phyloP scores from a whole-genome alignment of 768 basidiomycete genomes.

The Trametes sanguinea region DNA sequence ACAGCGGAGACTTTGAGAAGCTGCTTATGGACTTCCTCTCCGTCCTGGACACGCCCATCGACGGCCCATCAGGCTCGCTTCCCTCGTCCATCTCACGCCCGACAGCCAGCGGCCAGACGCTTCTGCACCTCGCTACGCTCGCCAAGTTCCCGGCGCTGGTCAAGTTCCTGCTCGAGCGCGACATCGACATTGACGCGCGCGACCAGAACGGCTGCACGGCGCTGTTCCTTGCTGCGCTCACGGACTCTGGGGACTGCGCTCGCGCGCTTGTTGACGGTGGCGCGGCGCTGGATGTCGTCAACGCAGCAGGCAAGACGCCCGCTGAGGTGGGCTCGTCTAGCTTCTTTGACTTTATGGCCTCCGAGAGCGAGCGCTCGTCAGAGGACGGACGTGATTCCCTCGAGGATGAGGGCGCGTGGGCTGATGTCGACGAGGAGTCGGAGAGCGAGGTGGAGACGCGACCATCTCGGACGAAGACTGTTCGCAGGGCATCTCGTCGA shows the following conservation, averaged over 20 bases:
- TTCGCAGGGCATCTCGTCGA: constrained; percentile 14
- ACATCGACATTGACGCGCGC: constrained; percentile 77
- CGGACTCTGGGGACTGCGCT: constrained; percentile 62
- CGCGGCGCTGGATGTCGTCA: constrained; percentile 77
- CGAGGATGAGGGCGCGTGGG: constrained; percentile 64
- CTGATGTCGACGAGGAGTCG: constrained; percentile 70
- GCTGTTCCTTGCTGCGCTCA: constrained; percentile 80
- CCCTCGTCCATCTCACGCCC: constrained; percentile 66
- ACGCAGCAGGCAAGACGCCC: constrained; percentile 69
- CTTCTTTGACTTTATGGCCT: constrained; percentile 45
- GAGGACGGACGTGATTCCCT: constrained; percentile 34
- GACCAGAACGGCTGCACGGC: constrained; percentile 92
- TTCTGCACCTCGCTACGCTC: constrained; percentile 85
- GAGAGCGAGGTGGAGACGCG: constrained; percentile 39
- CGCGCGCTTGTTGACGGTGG: constrained; percentile 73
- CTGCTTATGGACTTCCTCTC: constrained; percentile 81
- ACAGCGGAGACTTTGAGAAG: constrained; percentile 64
- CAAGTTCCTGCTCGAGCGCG: constrained; percentile 67
- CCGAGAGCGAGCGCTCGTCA: constrained; percentile 25
- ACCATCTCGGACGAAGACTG: neutral
- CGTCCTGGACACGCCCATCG: constrained; percentile 67
- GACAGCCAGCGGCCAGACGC: constrained; percentile 75
- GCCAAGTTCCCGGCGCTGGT: constrained; percentile 74
- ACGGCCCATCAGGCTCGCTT: constrained; percentile 47
- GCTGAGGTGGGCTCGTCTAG: constrained; percentile 54